Evolutionary conservation across 2,329 filamentous ascomycete species (phyloP), one percentile per base, ranked within the genome.

Genomic region (Aspergillus carbonarius): DNA sequence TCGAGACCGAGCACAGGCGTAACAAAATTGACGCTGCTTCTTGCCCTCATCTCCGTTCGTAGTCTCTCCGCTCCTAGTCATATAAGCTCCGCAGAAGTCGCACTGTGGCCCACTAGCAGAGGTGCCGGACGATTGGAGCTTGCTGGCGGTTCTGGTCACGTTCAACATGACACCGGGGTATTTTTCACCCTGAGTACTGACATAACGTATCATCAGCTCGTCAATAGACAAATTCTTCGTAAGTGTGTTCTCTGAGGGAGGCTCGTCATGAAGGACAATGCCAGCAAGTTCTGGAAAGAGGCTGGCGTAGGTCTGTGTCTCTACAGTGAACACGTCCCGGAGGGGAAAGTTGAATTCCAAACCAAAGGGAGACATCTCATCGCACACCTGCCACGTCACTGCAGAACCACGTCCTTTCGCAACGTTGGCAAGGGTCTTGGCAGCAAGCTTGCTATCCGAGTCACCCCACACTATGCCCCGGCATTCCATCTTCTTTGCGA

Each of bases 121-220:
- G 1, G 62, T 64, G 48, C 66, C 66, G 20, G 78, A 66, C 0
- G 79, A 72, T 47, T 87, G 80, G 40, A 98, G 81, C 76, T 96
- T 96, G 53, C 87, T 88, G n/a, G 90, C 88, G 34, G 93, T 99
- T 62, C 92, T 86, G 5, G 97, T 93, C 9, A 99, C 95, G 72
- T 99, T 99, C 32, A 93, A 89, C 65, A 99, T 93, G 57, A 98
- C 92, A 56, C 90, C 91, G 3, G 93, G 91, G 70, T 96, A 97
- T 59, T 89, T 89, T 64, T 86, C 85, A 72, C 96, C 93, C 15
- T 96, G 91, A 40, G 87, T 88, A 64, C 86, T 85, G 69, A 99
- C 96, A 74, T 97, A 99, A 58, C 92, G 88, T 58, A 83, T 79
- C 88, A 98, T 93, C 55, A 99, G 84, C 66, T 93, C 89, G 70